Conservation (phyloP, 208 protist species). For the Crithidia thermophila region DNA sequence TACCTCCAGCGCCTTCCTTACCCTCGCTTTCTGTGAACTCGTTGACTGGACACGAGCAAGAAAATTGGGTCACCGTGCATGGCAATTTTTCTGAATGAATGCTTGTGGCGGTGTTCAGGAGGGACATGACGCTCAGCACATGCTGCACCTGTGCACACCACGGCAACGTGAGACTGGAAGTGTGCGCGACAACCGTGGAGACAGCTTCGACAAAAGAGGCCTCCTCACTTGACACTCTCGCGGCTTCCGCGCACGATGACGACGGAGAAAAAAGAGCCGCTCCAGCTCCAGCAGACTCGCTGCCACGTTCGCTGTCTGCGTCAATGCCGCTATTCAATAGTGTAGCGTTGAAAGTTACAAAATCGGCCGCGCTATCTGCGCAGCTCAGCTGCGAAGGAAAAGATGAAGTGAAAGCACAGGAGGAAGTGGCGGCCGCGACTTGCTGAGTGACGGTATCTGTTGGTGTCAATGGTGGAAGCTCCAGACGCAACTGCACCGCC, state of each 20-base stretch:
- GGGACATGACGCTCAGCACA: conserved; percentile 44
- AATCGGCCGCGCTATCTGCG: background rate
- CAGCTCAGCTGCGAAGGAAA: background rate
- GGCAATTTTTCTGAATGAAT: background rate
- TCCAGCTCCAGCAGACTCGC: too few species aligned
- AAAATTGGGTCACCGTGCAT: background rate
- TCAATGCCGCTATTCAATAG: background rate
- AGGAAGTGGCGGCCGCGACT: too few species aligned
- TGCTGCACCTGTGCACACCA: conserved; percentile 76
- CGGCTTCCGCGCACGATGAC: too few species aligned
- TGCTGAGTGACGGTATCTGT: too few species aligned
- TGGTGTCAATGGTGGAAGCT: conserved; percentile 6
- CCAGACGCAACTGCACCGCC: conserved; percentile 2
- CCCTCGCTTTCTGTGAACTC: too few species aligned
- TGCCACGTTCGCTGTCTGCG: background rate
- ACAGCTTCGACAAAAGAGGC: background rate
- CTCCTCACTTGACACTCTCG: background rate
- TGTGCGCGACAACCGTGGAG: conserved; percentile 21
- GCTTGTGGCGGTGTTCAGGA: conserved; percentile 9
- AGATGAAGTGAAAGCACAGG: too few species aligned
- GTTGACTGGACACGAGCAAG: background rate
- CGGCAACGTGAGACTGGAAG: conserved; percentile 22
- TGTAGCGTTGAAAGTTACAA: conserved; percentile 22
- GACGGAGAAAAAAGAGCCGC: too few species aligned
- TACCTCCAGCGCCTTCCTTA: too few species aligned